Evolutionary conservation across 768 basidiomycete species (phyloP), one percentile per base, ranked within the genome.

Genomic region (Collybia nuda): DNA sequence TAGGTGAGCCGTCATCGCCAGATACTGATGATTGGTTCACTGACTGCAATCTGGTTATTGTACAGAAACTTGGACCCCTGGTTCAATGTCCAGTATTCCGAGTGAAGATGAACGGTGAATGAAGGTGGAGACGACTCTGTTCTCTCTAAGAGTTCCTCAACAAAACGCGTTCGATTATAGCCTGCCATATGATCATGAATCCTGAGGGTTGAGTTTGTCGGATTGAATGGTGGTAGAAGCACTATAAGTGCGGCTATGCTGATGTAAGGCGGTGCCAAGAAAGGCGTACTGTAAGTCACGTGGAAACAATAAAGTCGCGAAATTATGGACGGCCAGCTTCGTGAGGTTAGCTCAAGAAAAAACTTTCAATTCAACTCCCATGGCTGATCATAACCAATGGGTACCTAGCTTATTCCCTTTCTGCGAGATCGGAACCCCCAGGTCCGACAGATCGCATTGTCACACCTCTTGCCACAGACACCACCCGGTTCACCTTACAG

Each of bases 371-470:
- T 26, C 7, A 26, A 3, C 24, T 4, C 24, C 7, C 24, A 26
- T 26, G 24, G 24, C 24, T 26, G 24, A 26, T 26, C 24, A 26
- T 26, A 26, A 26, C 3, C 24, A 7, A 3, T 26, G 24, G 7
- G 7, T 26, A 26, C 7, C 24, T 38, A 97, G 85, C 82, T 98
- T 19, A 67, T 93, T 11, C 84, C 81, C 2, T 98, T 98, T 64
- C 69, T 98, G 45, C 81, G 86, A 57, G 93, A 95, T 56, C 79
- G 77, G 52, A 96, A 95, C 58, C 91, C 90, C 0, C 85, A 93
- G 61, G 95, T 89, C 17, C 81, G 96, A 40, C 86, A 88, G 60
- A 78, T 97, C 51, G 92, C 96, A 3, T 76, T 98, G 6, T 79
- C 84, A 38, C 90, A 92, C 70, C 78, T 98, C 14, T 67, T 97